Percentiles rank a stretch among this genome's conserved stretches.
These are phyloP conservation scores for Aspergillus cejpii DNA, from an alignment of 2,329 filamentous ascomycete genomes.

Conservation along the genomic window DNA sequence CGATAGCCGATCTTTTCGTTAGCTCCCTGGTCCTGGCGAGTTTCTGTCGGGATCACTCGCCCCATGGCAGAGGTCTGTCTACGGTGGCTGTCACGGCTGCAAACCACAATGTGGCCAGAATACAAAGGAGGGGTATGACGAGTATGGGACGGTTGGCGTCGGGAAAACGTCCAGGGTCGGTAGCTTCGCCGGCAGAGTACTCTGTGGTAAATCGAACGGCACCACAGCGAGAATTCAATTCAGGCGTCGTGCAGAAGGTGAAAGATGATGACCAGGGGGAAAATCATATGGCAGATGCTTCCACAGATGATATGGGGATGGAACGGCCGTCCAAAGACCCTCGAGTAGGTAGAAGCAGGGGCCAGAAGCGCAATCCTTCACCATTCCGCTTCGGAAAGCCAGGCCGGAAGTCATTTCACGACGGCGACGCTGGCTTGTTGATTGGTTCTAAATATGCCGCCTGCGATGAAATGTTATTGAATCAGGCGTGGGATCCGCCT, in stretches of 20 bases:
- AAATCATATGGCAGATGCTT: constrained; percentile 4
- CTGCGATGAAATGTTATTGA: background rate
- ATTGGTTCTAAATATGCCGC: background rate
- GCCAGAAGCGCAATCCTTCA: background rate
- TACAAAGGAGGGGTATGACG: constrained; percentile 14
- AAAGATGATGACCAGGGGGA: constrained; percentile 18
- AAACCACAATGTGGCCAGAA: constrained; percentile 16
- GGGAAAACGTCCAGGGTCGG: constrained; percentile 16
- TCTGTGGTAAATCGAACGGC: constrained; percentile 16
- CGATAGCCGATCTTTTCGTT: constrained; percentile 49
- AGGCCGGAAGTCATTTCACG: background rate
- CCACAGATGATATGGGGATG: background rate
- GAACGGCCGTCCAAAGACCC: background rate
- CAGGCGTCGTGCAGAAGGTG: constrained; percentile 19
- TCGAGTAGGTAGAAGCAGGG: background rate
- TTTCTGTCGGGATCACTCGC: constrained; percentile 46
- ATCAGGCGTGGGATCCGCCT: background rate
- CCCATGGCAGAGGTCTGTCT: constrained; percentile 26
- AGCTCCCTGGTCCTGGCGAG: constrained; percentile 48
- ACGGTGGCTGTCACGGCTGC: constrained; percentile 18
- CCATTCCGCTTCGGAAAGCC: background rate
- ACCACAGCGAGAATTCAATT: constrained; percentile 25
- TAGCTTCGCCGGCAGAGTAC: constrained; percentile 12
- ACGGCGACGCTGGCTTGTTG: background rate
- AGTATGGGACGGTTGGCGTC: constrained; percentile 14